Conservation (phyloP, 306 rosid species). For the Cucumis cinereus region DNA sequence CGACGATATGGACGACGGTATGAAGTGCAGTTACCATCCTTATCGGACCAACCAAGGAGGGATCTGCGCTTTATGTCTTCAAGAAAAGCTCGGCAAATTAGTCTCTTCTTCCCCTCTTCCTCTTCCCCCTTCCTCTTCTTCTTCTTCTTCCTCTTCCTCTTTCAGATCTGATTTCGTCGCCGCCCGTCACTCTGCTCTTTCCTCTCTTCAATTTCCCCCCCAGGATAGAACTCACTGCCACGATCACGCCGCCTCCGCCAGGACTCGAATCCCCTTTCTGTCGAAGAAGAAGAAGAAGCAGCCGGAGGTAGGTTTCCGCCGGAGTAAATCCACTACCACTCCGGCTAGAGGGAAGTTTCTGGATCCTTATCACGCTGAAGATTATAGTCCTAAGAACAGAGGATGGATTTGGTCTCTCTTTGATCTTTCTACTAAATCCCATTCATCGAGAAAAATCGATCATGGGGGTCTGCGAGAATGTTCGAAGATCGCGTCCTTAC, state of each 20-base stretch:
- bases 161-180: slow-evolving; percentile 43
- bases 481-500: slow-evolving; percentile 6
- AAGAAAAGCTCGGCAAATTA: slow-evolving; percentile 86
- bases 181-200: background rate
- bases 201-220: slow-evolving; percentile 6
- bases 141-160: slow-evolving; percentile 55
- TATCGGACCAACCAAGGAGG: slow-evolving; percentile 73
- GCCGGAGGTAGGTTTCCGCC: slow-evolving; percentile 28
- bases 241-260: background rate
- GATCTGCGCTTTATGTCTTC: slow-evolving; percentile 90
- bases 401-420: slow-evolving; percentile 77
- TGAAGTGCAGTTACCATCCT: slow-evolving; percentile 84
- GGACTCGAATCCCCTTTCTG: slow-evolving; percentile 46
- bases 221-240: background rate
- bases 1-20: slow-evolving; percentile 60
- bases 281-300: slow-evolving; percentile 48
- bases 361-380: background rate
- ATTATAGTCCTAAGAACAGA: slow-evolving; percentile 44
- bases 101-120: slow-evolving; percentile 73
- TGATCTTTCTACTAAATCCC: slow-evolving; percentile 30
- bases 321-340: slow-evolving; percentile 73
- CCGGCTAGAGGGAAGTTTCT: slow-evolving; percentile 26
- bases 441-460: slow-evolving; percentile 10
- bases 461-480: slow-evolving; percentile 7
- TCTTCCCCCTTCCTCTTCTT: slow-evolving; percentile 35